These are phyloP conservation scores for Hypoxylon cercidicola DNA, from an alignment of 495 filamentous ascomycete species.

Conservation along the genomic window DNA sequence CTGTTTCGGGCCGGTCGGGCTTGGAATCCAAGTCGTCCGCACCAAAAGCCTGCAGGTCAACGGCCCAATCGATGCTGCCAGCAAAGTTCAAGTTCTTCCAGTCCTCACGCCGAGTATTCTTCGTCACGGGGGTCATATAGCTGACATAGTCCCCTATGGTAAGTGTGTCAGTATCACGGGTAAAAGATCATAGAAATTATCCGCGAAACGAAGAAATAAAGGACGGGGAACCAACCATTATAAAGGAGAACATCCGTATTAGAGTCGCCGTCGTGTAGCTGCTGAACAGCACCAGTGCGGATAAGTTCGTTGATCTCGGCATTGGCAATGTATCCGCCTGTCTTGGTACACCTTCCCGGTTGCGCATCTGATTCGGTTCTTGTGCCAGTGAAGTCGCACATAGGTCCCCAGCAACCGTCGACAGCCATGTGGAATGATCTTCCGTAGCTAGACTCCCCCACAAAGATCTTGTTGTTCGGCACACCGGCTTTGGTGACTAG, in stretches of 20 bases:
- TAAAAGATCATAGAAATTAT: too few relatives aligned
- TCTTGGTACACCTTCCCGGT: slow-evolving; percentile 53
- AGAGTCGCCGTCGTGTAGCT: slow-evolving; percentile 1
- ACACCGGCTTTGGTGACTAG: slow-evolving; percentile 57
- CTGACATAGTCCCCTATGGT: slow-evolving; percentile 41
- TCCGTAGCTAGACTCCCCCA: slow-evolving; percentile 51
- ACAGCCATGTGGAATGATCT: slow-evolving; percentile 51
- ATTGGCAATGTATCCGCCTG: slow-evolving; percentile 48
- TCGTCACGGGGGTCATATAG: slow-evolving; percentile 20
- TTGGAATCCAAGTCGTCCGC: not conserved
- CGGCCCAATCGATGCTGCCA: slow-evolving; percentile 51
- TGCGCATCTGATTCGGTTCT: slow-evolving; percentile 18
- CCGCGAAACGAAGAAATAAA: slow-evolving; percentile 14
- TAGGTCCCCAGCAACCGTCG: slow-evolving; percentile 38
- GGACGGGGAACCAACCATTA: slow-evolving; percentile 1
- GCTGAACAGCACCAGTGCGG: not conserved
- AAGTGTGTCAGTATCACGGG: slow-evolving; percentile 49
- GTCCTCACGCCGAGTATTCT: slow-evolving; percentile 36
- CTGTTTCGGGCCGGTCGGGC: not conserved
- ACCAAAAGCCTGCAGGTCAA: slow-evolving; percentile 43
- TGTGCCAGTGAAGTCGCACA: slow-evolving; percentile 39
- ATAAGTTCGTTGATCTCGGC: slow-evolving; percentile 51
- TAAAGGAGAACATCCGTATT: slow-evolving; percentile 11
- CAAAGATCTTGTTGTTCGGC: slow-evolving; percentile 48
- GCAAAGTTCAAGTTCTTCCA: slow-evolving; percentile 50